Evolutionary conservation across 441 rosid species (phyloP).

Genomic region (Manihot esculenta): DNA sequence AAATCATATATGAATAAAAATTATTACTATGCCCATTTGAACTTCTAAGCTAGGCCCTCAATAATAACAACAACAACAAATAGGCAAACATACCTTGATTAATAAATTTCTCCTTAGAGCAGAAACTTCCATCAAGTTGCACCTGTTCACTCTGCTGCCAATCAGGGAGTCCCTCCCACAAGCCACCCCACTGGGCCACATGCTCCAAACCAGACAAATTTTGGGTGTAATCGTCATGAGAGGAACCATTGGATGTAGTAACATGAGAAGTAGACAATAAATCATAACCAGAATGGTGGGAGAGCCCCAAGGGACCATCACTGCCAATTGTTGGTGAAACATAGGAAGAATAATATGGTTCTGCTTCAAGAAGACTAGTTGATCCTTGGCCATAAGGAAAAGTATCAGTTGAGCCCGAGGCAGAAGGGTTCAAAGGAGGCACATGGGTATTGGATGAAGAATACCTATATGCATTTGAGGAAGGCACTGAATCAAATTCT

Average conservation of each 20-base stretch:
- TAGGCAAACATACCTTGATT: slow-evolving; percentile 38
- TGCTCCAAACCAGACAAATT: slow-evolving; percentile 27
- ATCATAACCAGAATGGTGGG: slow-evolving; percentile 23
- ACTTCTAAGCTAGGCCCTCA: not conserved
- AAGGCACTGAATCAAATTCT: slow-evolving; percentile 24
- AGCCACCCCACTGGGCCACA: slow-evolving; percentile 28
- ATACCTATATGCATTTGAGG: slow-evolving; percentile 29
- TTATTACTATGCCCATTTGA: not conserved
- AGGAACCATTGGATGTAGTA: slow-evolving; percentile 25
- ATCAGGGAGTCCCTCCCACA: slow-evolving; percentile 35
- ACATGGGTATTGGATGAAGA: slow-evolving; percentile 25
- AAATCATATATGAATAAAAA: not conserved
- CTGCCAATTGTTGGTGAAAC: slow-evolving; percentile 23
- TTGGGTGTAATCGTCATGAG: slow-evolving; percentile 31
- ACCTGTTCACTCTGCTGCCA: slow-evolving; percentile 33
- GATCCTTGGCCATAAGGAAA: slow-evolving; percentile 25
- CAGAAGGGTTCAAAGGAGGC: slow-evolving; percentile 27
- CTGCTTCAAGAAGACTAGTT: slow-evolving; percentile 30
- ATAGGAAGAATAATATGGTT: slow-evolving; percentile 40
- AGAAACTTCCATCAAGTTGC: slow-evolving; percentile 31
- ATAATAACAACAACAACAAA: not conserved
- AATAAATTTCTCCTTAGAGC: slow-evolving; percentile 30
- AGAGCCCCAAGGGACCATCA: slow-evolving; percentile 5
- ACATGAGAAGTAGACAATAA: slow-evolving; percentile 28
- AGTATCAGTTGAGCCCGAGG: slow-evolving; percentile 20